Evolutionary conservation across 495 filamentous ascomycete genomes (phyloP), one percentile per base, ranked within the genome.

Genomic region (Tetracladium setigerum): DNA sequence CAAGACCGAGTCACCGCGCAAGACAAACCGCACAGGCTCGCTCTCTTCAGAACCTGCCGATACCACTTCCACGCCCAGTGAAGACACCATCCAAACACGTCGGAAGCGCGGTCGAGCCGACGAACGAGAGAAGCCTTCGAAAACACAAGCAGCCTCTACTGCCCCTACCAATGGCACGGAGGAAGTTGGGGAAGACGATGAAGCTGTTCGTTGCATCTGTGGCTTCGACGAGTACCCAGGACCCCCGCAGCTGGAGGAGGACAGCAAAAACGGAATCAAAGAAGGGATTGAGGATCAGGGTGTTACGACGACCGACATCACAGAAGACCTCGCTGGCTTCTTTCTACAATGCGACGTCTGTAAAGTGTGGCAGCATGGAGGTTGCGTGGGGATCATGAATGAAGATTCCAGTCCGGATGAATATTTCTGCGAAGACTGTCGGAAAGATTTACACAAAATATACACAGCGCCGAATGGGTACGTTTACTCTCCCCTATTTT

Each of bases 351-450:
- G 92, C 77, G 92, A 99, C 65, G 71, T 79, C 40, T 99, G 92
- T 68, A 94, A 95, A 63, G 92, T 96, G 45, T 99, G 92, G 92
- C 92, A 99, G 60, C 92, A 99, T 58, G 94, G 92, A 60, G 89
- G 88, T 47, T 99, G 92, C 67, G 94, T 99, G 41, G 92, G 92
- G 32, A 95, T 99, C 54, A 89, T 89, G 74, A 88, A 95, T 52
- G 88, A 91, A 62, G 82, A 85, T 44, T 81, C 82, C 62, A 91
- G 84, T 60, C 94, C 90, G 30, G 91, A 97, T 38, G 87, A 96
- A 67, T 99, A 99, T 71, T 97, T 88, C 62, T 99, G 92, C 66
- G 92, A 99, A 69, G 74, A 85, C 65, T 99, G 92, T 64, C 82
- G 85, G 53, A 84, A 86, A 62, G 90, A 95, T 59, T 74, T 95